Evolutionary conservation across 1,284 basidiomycete genomes (phyloP).

Genomic region (Leccinum holopus): DNA sequence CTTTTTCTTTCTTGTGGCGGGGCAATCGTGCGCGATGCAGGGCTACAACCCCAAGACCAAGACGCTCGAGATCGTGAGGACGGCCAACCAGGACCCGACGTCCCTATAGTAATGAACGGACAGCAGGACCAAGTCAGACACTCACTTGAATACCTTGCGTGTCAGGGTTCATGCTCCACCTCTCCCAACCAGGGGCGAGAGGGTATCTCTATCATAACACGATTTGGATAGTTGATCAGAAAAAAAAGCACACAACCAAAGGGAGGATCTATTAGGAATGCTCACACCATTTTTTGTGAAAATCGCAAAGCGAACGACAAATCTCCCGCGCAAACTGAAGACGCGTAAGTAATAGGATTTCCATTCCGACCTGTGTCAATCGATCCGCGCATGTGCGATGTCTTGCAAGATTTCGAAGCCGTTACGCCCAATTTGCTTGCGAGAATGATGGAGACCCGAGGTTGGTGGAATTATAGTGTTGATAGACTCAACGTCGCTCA

Average conservation of each 20-base stretch:
- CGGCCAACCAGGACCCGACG: background rate
- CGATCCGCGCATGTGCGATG: slow-evolving; percentile 68
- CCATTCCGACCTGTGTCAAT: background rate
- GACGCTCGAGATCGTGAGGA: slow-evolving; percentile 60
- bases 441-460: slow-evolving; percentile 94
- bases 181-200: slow-evolving; percentile 10
- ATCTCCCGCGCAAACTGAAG: slow-evolving; percentile 13
- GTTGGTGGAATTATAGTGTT: slow-evolving; percentile 94
- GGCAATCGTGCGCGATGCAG: slow-evolving; percentile 24
- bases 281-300: slow-evolving; percentile 8
- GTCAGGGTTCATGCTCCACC: slow-evolving; percentile 12
- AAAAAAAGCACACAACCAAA: background rate
- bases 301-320: slow-evolving; percentile 5
- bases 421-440: slow-evolving; percentile 97
- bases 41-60: slow-evolving; percentile 62
- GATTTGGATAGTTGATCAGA: background rate
- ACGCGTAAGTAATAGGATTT: slow-evolving; percentile 16
- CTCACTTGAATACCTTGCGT: slow-evolving; percentile 7
- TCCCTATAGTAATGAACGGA: slow-evolving; percentile 23
- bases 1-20: background rate
- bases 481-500: slow-evolving; percentile 80
- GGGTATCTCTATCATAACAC: slow-evolving; percentile 2
- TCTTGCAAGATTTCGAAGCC: slow-evolving; percentile 98
- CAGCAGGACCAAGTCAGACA: slow-evolving; percentile 12
- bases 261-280: background rate